These are phyloP conservation scores for Themeda triandra DNA, from an alignment of 176 grass and related monocot species.

Conservation along the genomic window DNA sequence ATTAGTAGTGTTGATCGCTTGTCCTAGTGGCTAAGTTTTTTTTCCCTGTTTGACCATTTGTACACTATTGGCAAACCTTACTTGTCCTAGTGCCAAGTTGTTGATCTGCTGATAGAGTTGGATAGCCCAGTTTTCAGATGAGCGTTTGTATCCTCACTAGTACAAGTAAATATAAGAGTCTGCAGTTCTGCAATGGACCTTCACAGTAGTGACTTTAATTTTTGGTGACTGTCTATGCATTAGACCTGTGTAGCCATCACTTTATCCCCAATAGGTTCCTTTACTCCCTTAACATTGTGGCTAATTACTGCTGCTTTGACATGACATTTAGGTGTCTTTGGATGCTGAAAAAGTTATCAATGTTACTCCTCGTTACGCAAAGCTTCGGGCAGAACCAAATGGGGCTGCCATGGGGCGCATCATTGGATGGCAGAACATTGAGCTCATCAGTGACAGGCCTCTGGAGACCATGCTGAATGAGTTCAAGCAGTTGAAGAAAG, in stretches of 20 bases:
- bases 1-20: neutral
- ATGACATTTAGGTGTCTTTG: slow-evolving; percentile 72
- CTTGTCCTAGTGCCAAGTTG: neutral
- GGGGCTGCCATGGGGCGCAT: slow-evolving; percentile 73
- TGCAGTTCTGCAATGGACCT: neutral
- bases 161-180: neutral
- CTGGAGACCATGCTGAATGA: slow-evolving; percentile 86
- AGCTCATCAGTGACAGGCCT: slow-evolving; percentile 96
- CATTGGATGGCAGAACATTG: slow-evolving; percentile 98
- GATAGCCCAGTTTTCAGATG: neutral
- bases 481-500: slow-evolving; percentile 90
- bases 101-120: neutral
- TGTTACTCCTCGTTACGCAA: slow-evolving; percentile 90
- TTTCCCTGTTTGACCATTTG: neutral
- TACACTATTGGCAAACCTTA: neutral
- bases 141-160: neutral
- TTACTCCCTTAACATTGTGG: neutral
- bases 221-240: slow-evolving; percentile 8
- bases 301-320: slow-evolving; percentile 8
- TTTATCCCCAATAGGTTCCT: neutral
- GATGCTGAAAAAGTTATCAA: slow-evolving; percentile 95
- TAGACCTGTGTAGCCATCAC: neutral
- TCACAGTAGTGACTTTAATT: slow-evolving; percentile 9
- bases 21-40: neutral
- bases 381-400: slow-evolving; percentile 76